Evolutionary conservation across 495 filamentous ascomycete genomes (phyloP).

Genomic region (Aspergillus saccharolyticus): DNA sequence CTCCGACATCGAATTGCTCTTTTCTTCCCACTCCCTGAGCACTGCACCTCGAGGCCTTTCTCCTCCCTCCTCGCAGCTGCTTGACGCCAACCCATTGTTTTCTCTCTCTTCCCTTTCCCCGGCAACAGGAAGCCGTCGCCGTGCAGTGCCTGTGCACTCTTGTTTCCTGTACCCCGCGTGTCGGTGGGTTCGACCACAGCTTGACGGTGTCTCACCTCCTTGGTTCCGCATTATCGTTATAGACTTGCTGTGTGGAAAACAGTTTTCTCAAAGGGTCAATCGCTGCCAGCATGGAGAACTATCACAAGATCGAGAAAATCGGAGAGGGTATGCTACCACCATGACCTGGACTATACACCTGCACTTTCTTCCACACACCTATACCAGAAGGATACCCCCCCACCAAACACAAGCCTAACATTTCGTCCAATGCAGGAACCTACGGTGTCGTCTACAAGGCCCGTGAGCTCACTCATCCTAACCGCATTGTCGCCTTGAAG

Average conservation of each 20-base stretch:
- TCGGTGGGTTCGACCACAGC: slow-evolving; percentile 8
- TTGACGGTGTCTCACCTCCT: not conserved
- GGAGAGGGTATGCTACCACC: slow-evolving; percentile 71
- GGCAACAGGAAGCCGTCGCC: slow-evolving; percentile 14
- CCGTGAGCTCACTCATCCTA: slow-evolving; percentile 68
- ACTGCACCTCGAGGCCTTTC: slow-evolving; percentile 1
- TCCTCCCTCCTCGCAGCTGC: slow-evolving; percentile 11
- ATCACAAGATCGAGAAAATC: slow-evolving; percentile 99
- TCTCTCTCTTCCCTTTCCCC: slow-evolving; percentile 15
- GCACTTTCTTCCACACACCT: not conserved
- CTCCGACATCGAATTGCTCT: slow-evolving; percentile 6
- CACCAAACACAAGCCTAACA: not conserved
- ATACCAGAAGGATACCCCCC: not conserved
- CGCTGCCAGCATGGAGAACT: slow-evolving; percentile 78
- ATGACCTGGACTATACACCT: slow-evolving; percentile 2
- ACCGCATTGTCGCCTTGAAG: slow-evolving; percentile 89
- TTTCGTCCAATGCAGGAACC: slow-evolving; percentile 53
- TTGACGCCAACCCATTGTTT: slow-evolving; percentile 17
- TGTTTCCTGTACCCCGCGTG: slow-evolving; percentile 18
- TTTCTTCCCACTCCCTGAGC: slow-evolving; percentile 1
- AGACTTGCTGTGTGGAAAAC: slow-evolving; percentile 8
- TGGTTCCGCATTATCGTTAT: not conserved
- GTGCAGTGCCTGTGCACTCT: slow-evolving; percentile 9
- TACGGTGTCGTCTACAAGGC: slow-evolving; percentile 95
- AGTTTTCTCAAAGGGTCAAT: slow-evolving; percentile 1